Evolutionary conservation across 805 yeast genomes (phyloP), one percentile per base, ranked within the genome.

Genomic region (Clavispora fructus): DNA sequence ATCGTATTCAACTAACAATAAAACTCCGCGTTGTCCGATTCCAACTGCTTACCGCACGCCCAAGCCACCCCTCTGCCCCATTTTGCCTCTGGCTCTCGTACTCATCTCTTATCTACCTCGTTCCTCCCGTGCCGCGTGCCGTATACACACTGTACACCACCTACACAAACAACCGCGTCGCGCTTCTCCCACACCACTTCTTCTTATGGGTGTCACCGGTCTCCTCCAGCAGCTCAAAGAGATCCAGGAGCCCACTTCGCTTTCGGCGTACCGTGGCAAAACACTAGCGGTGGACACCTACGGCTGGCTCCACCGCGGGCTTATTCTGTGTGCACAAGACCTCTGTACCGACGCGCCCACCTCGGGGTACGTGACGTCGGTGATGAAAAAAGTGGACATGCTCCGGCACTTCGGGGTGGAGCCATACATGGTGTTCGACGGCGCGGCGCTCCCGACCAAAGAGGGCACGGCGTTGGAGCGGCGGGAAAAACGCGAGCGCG

Each of bases 281-380:
- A 81, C 86, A 0, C 67, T 91, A 38, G 99, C 96, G 0, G 83
- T 94, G n/a, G 99, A 94, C 61, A 91, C 96, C 0, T 94, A 89
- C 59, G 90, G 97, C 1, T 94, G 99, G 99, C 77, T 94, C 6
- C 99, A 94, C 65, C 79, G 87, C 52, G 91, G 94, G 5, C 82
- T 87, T 3, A 77, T 83, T 42, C 71, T 88, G 14, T 91, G 98
- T 65, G 86, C 97, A 0, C 80, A 77, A 64, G 96, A 94, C 42
- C 68, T 94, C 40, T 88, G 89, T 8, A 69, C 78, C 43, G 87
- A 79, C 10, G 63, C 67, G 42, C 88, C 90, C 1, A 88, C 98
- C 0, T 71, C 74, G n/a, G 75, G 79, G 57, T 87, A 86, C 60
- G 63, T 92, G 33, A 80, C 78, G 29, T 89, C 83, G 55, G 82